Evolutionary conservation across 1,284 basidiomycete genomes (phyloP), one percentile per base, ranked within the genome.

Genomic region (Hypsizygus ulmarius): DNA sequence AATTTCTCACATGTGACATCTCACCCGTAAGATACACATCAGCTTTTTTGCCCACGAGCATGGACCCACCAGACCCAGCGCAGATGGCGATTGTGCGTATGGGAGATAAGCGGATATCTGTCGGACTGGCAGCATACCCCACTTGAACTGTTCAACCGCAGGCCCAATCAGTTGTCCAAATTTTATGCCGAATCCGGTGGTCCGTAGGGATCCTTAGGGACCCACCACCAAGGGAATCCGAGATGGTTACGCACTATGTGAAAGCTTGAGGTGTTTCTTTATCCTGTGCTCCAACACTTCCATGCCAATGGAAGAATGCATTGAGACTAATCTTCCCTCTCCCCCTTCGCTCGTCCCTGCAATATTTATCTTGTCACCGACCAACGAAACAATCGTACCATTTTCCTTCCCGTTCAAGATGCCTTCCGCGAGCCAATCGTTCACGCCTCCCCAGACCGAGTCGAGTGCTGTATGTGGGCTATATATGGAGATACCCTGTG

Each of bases 11-110:
- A 67, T 95, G 92, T 19, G 78, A 67, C 90, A 95, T 92, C 67
- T 95, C 93, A n/a, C 93, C 93, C 1, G 93, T 96, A 58, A 93
- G 77, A 64, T 90, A 90, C 19, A 93, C 77, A 64, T 95, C 90
- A 35, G 90, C 90, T 28, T 79, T 68, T 46, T 80, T 75, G 41
- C 79, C 84, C 34, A 74, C 64, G 33, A 96, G 76, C 66, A 93
- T 73, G 36, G 84, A 84, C 1, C 80, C 87, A 43, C 91, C 92
- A 16, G 87, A 84, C 21, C 92, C 92, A 27, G 91, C 92, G 64
- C 92, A 94, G 49, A 96, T 84, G 39, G 89, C 91, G 48, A 94
- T 78, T 21, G 77, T 73, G 53, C 67, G 64, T 42, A 83, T 62
- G 42, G 59, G 57, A 39, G 60, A 67, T 47, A 60, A 58, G 53